Evolutionary conservation across 2,329 filamentous ascomycete genomes (phyloP), one percentile per base, ranked within the genome.

Genomic region (Ceratocystis colombiana): DNA sequence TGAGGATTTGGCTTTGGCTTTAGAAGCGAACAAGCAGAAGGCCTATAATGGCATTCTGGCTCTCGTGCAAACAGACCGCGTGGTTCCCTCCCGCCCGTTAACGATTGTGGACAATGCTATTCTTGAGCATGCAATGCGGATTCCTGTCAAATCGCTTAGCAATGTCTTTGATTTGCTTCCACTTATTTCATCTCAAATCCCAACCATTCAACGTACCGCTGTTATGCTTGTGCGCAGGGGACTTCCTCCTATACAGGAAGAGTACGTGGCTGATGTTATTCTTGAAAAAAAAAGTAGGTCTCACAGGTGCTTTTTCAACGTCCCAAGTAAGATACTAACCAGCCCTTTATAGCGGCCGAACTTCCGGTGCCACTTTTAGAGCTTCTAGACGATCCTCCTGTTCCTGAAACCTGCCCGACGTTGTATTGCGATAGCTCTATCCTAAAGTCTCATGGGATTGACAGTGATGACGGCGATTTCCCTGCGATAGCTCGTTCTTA

Each of bases 1-100:
- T 69, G 93, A 97, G 69, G 93, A 97, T 73, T 80, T 96, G 0
- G 77, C 85, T 15, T 92, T 96, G 71, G 84, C 85, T 0, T 82
- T 93, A 72, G 81, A 82, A 64, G 82, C 37, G 7, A 41, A 28
- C 10, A 46, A 48, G 4, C 5, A 33, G 2, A 50, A 12, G 41
- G 37, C 37, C 46, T 82, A 83, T 1, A 73, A 77, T 3, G 83
- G 81, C 0, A 72, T 94, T 2, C 75, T 92, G 17, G 77, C 80
- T 7, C 77, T 92, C 0, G 81, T 95, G 55, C 71, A 82, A 1
- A 74, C 77, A 1, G 75, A 62, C 4, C 41, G 37, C 22, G 45
- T 45, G 7, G 10, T 48, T n/a, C 17, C 46, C 6, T 33, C 12
- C 7, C 37, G 50, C 5, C 25, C 57, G 33, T 41, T 65, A 17